phyloP scores from a whole-genome alignment of 768 basidiomycete genomes.

The Trametes sanguinea region DNA sequence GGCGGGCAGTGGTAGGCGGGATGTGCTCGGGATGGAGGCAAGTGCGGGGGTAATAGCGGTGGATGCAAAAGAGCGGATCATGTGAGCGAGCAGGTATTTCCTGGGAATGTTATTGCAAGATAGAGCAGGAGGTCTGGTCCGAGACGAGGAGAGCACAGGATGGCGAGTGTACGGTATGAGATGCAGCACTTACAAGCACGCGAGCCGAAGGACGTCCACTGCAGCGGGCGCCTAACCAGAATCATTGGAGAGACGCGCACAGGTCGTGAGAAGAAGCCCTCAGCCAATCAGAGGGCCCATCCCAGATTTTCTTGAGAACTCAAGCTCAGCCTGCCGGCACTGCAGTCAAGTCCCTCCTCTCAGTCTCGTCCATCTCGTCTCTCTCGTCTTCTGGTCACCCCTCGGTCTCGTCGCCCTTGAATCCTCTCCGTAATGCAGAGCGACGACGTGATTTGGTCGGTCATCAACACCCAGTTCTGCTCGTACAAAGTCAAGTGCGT shows the following conservation, averaged over 20 bases:
- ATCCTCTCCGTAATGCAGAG: conserved; percentile 62
- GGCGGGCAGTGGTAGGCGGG: not conserved
- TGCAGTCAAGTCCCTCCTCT: not conserved
- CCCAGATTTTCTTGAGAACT: conserved; percentile 23
- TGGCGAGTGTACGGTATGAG: not conserved
- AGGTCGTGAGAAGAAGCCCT: conserved; percentile 9
- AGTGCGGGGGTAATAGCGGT: not conserved
- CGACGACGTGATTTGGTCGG: conserved; percentile 99
- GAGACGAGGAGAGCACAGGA: not conserved
- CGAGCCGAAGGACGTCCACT: not conserved
- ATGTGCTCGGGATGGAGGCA: not conserved
- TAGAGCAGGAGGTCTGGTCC: no score
- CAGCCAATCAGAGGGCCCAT: conserved; percentile 21
- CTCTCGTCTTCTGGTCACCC: not conserved
- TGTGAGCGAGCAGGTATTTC: not conserved
- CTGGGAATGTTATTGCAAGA: no score
- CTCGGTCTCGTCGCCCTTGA: not conserved
- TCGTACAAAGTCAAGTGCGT: conserved; percentile 99
- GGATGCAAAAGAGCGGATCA: conserved; percentile 12
- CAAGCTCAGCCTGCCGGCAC: conserved; percentile 2
- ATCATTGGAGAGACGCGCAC: not conserved
- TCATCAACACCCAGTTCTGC: conserved; percentile 93
- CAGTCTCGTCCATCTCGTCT: not conserved
- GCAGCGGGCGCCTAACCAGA: no score
- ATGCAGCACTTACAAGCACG: not conserved